A percentile compares a stretch with the other conserved stretches of the same genome.
phyloP scores from a whole-genome alignment of 768 basidiomycete genomes.

The Leccinellum rugosiceps region DNA sequence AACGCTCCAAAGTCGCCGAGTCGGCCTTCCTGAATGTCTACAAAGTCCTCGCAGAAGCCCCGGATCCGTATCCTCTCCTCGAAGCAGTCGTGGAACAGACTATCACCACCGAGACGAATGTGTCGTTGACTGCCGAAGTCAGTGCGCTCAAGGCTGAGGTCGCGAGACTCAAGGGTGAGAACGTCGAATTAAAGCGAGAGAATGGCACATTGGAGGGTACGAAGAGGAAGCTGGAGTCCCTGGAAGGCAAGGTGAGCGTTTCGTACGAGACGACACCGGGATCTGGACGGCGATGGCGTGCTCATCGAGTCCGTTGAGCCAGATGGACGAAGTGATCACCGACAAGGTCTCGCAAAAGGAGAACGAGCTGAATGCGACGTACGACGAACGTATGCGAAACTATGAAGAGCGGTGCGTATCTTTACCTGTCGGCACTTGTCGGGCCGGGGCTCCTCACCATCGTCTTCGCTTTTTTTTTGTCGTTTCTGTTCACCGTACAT shows the following conservation, averaged over 20 bases:
- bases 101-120: constrained; percentile 55
- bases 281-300: not conserved
- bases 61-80: constrained; percentile 94
- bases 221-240: constrained; percentile 73
- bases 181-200: constrained; percentile 75
- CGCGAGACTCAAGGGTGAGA: constrained; percentile 73
- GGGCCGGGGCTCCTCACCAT: constrained; percentile 1
- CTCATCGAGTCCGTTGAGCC: constrained; percentile 1
- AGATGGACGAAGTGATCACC: constrained; percentile 95
- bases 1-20: constrained; percentile 88
- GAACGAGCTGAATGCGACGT: constrained; percentile 94
- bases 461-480: not conserved
- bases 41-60: constrained; percentile 94
- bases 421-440: not conserved
- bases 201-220: constrained; percentile 58
- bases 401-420: constrained; percentile 84
- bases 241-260: constrained; percentile 74
- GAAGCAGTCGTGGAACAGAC: constrained; percentile 97
- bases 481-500: not conserved
- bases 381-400: constrained; percentile 93
- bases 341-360: constrained; percentile 91
- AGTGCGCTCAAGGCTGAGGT: constrained; percentile 73
- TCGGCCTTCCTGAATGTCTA: constrained; percentile 96
- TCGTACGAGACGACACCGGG: not conserved
- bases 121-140: constrained; percentile 56